Conservation (phyloP, 495 filamentous ascomycete species). For the Schizothecium vesticola region DNA sequence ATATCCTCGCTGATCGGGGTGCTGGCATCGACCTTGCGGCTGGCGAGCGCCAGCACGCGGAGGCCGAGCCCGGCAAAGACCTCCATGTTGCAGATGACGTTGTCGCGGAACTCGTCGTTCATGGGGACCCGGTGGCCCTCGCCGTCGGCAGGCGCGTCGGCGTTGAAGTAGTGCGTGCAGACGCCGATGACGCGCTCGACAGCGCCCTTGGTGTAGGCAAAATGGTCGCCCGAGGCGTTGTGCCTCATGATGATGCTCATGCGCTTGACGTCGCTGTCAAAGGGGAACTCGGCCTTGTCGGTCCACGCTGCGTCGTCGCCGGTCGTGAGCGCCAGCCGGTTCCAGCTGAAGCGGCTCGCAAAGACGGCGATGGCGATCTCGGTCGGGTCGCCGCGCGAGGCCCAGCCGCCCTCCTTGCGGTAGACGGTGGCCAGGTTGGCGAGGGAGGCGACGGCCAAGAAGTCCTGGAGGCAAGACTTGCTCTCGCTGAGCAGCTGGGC, state of each 20-base stretch:
- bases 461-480: slow-evolving; percentile 23
- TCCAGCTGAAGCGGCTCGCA: slow-evolving; percentile 62
- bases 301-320: slow-evolving; percentile 34
- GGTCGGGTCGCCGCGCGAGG: slow-evolving; percentile 72
- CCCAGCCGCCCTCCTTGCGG: slow-evolving; percentile 51
- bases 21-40: slow-evolving; percentile 28
- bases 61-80: slow-evolving; percentile 64
- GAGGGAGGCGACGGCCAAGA: slow-evolving; percentile 30
- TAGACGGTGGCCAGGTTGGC: slow-evolving; percentile 41
- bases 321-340: slow-evolving; percentile 47
- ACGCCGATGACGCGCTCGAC: slow-evolving; percentile 65
- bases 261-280: slow-evolving; percentile 74
- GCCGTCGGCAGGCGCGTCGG: not conserved
- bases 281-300: slow-evolving; percentile 69
- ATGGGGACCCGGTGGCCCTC: slow-evolving; percentile 43
- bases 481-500: slow-evolving; percentile 17
- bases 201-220: slow-evolving; percentile 71
- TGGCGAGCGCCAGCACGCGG: slow-evolving; percentile 68
- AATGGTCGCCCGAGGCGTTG: slow-evolving; percentile 29
- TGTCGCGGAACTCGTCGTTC: slow-evolving; percentile 54
- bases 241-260: slow-evolving; percentile 70
- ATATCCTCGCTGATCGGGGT: slow-evolving; percentile 26
- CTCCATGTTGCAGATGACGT: slow-evolving; percentile 59
- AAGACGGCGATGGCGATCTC: slow-evolving; percentile 81
- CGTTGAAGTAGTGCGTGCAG: slow-evolving; percentile 20